These are phyloP conservation scores for Trypanosoma cruzi DNA, from an alignment of 208 protist genomes.

Conservation along the genomic window DNA sequence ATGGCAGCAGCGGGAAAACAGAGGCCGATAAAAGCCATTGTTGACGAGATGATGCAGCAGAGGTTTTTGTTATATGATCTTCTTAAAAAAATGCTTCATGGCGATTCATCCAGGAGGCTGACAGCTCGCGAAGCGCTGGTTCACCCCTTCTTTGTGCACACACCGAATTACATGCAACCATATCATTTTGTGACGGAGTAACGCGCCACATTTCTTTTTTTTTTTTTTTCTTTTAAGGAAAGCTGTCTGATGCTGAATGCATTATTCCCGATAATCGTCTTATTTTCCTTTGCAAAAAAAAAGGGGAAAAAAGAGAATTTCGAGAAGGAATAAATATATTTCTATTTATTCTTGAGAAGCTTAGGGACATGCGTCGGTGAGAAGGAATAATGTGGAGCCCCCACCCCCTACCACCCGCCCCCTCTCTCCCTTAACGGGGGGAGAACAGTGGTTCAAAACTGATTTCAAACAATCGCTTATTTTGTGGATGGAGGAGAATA, in stretches of 20 bases:
- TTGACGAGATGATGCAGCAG: constrained; percentile 71
- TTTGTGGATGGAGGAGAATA: no score
- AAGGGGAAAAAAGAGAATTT: not conserved
- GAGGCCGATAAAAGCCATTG: constrained; percentile 23
- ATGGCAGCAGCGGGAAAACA: constrained; percentile 5
- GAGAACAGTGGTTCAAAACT: no score
- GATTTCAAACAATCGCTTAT: no score
- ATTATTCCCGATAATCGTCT: not conserved
- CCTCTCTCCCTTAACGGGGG: no score
- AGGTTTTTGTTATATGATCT: constrained; percentile 79
- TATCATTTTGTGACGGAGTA: constrained; percentile 15
- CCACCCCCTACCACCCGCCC: no score
- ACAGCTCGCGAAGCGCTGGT: constrained; percentile 63
- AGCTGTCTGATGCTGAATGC: not conserved
- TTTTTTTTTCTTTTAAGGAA: not conserved
- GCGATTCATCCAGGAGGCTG: constrained; percentile 46
- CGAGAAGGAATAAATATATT: not conserved
- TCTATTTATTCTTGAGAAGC: not conserved
- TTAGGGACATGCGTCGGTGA: no score
- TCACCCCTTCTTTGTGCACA: constrained; percentile 72
- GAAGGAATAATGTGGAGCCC: no score
- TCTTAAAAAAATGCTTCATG: constrained; percentile 59
- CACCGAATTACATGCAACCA: constrained; percentile 48
- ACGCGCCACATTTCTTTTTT: not conserved
- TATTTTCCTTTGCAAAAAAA: not conserved